Evolutionary conservation across 2,329 filamentous ascomycete species (phyloP).

Genomic region (Aspergillus novoparasiticus): DNA sequence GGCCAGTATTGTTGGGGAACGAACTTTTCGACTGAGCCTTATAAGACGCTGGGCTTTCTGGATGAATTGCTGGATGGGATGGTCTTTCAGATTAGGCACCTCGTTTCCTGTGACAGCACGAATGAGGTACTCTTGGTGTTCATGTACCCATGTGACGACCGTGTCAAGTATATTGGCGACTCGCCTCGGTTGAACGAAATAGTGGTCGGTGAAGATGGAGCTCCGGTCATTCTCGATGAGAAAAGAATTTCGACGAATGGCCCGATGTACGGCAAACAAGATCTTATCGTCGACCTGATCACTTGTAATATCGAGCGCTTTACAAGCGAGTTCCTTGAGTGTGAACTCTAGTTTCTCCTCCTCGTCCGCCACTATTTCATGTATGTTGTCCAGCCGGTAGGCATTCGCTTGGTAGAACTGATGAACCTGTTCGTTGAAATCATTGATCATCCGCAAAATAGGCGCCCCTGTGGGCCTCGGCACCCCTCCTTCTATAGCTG

Average conservation of each 20-base stretch:
- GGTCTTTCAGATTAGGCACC: slow-evolving; percentile 27
- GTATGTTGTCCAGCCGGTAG: slow-evolving; percentile 37
- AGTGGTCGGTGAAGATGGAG: slow-evolving; percentile 41
- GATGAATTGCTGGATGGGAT: slow-evolving; percentile 48
- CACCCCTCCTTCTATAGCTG: slow-evolving; percentile 44
- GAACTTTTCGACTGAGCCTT: slow-evolving; percentile 42
- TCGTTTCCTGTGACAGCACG: slow-evolving; percentile 30
- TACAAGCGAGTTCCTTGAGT: slow-evolving; percentile 41
- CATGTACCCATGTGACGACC: slow-evolving; percentile 59
- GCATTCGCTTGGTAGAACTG: slow-evolving; percentile 40
- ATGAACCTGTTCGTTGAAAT: slow-evolving; percentile 37
- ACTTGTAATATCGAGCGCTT: slow-evolving; percentile 34
- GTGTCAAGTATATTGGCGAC: slow-evolving; percentile 52
- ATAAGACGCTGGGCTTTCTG: slow-evolving; percentile 47
- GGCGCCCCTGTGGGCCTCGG: slow-evolving; percentile 40
- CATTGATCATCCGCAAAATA: slow-evolving; percentile 37
- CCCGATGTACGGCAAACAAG: slow-evolving; percentile 39
- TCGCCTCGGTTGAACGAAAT: slow-evolving; percentile 54
- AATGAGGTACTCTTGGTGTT: slow-evolving; percentile 46
- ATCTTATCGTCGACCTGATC: slow-evolving; percentile 34
- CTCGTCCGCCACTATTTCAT: slow-evolving; percentile 43
- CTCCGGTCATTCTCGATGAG: slow-evolving; percentile 37
- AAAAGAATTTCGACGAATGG: slow-evolving; percentile 34
- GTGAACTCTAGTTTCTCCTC: slow-evolving; percentile 35
- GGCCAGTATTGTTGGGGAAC: slow-evolving; percentile 46